These are phyloP conservation scores for Penicillium pulvis DNA, from an alignment of 495 filamentous ascomycete species.

Conservation along the genomic window DNA sequence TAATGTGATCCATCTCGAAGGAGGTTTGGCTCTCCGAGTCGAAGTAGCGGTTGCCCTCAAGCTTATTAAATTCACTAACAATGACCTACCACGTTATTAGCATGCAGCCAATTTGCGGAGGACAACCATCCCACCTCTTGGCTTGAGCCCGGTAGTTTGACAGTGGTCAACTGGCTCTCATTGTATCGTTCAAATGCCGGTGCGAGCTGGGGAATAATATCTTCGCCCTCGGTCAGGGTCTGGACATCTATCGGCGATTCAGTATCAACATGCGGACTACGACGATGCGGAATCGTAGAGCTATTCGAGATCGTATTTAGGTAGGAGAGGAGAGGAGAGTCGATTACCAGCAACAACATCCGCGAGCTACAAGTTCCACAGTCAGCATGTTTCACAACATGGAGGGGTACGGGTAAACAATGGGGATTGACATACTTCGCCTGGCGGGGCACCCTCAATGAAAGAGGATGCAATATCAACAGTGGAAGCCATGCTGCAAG, in stretches of 20 bases:
- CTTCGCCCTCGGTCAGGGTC: slow-evolving; percentile 71
- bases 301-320: neutral
- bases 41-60: slow-evolving; percentile 81
- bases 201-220: slow-evolving; percentile 65
- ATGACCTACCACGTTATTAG: slow-evolving; percentile 63
- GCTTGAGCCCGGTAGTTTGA: slow-evolving; percentile 84
- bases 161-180: slow-evolving; percentile 85
- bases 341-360: slow-evolving; percentile 85
- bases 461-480: slow-evolving; percentile 78
- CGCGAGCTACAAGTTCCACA: slow-evolving; percentile 60
- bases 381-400: slow-evolving; percentile 2
- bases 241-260: slow-evolving; percentile 73
- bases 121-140: slow-evolving; percentile 57
- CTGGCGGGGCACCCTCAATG: slow-evolving; percentile 91
- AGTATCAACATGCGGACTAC: slow-evolving; percentile 16
- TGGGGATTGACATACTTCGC: slow-evolving; percentile 70
- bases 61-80: slow-evolving; percentile 79
- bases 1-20: slow-evolving; percentile 83
- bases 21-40: slow-evolving; percentile 84
- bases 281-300: neutral
- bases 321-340: slow-evolving; percentile 3
- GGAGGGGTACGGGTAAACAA: slow-evolving; percentile 10
- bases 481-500: slow-evolving; percentile 41
- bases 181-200: slow-evolving; percentile 95
- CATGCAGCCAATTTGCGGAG: slow-evolving; percentile 8